Evolutionary conservation across 2,329 filamentous ascomycete genomes (phyloP).

Genomic region (Aureobasidium zeae): DNA sequence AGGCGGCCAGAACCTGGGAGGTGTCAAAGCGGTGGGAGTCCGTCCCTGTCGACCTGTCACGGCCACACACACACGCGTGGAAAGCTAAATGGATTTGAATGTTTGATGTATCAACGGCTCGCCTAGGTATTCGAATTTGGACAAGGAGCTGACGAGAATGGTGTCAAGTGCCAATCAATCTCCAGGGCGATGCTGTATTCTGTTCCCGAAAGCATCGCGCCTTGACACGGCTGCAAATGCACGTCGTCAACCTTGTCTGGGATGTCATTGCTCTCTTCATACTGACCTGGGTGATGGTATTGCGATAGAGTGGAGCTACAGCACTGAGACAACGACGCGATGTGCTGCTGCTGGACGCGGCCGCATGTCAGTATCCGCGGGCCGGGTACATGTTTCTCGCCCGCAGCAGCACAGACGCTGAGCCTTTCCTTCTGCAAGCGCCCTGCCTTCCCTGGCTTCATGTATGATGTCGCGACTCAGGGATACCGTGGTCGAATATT

Average conservation of each 20-base stretch:
- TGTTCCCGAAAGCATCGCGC: not conserved
- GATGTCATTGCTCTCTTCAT: not conserved
- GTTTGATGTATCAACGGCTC: constrained; percentile 14
- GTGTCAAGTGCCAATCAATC: constrained; percentile 8
- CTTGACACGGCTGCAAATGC: constrained; percentile 1
- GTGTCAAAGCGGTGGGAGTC: constrained; percentile 14
- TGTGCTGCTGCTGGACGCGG: constrained; percentile 13
- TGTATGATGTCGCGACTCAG: constrained; percentile 13
- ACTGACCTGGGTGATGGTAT: constrained; percentile 14
- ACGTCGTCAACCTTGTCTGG: constrained; percentile 6
- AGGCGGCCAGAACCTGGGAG: constrained; percentile 14
- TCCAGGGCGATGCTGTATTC: not conserved
- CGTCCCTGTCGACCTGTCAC: constrained; percentile 15
- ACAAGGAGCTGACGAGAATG: constrained; percentile 3
- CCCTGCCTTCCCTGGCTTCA: constrained; percentile 7
- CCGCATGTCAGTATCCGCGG: constrained; percentile 6
- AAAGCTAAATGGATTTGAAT: constrained; percentile 6
- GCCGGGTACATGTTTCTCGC: constrained; percentile 12
- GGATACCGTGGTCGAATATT: not conserved
- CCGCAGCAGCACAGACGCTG: constrained; percentile 7
- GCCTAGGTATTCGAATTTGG: constrained; percentile 13
- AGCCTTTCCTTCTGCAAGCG: not conserved
- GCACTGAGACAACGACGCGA: too few relatives aligned
- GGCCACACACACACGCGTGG: constrained; percentile 11
- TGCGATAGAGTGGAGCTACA: constrained; percentile 10